phyloP scores from a whole-genome alignment of 305 asterid species.

The Stenogyne calaminthoides region DNA sequence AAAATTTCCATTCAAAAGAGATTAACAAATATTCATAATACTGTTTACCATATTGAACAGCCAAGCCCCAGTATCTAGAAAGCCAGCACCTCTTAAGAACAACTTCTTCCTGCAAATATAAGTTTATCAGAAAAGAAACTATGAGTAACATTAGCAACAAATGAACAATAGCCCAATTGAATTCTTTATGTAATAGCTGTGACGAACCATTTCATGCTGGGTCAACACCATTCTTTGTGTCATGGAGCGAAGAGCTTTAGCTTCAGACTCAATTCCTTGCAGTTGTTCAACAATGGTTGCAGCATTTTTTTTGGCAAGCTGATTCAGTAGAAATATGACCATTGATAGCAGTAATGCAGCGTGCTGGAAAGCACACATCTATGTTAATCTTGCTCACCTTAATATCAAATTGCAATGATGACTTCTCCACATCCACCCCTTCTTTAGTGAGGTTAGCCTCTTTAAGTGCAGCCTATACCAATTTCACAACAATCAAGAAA shows the following conservation, averaged over 20 bases:
- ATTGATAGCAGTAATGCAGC: conserved; percentile 22
- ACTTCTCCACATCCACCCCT: conserved; percentile 63
- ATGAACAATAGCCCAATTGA: not conserved
- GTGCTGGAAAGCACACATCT: conserved; percentile 29
- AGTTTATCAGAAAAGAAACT: conserved; percentile 32
- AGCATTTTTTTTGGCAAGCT: conserved; percentile 77
- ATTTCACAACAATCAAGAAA: conserved; percentile 19
- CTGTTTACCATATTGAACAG: conserved; percentile 73
- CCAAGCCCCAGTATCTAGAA: conserved; percentile 98
- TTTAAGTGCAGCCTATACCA: conserved; percentile 79
- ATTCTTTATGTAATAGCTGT: conserved; percentile 29
- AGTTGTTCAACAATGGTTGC: conserved; percentile 63
- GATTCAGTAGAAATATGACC: conserved; percentile 35
- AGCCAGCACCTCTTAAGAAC: conserved; percentile 99
- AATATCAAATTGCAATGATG: conserved; percentile 63
- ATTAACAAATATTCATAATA: conserved; percentile 21
- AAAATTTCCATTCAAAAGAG: conserved; percentile 19
- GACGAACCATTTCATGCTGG: conserved; percentile 84
- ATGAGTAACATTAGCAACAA: conserved; percentile 16
- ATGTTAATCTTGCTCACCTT: conserved; percentile 52
- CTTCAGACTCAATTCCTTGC: conserved; percentile 74
- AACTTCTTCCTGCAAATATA: conserved; percentile 83
- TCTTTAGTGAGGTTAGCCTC: conserved; percentile 80
- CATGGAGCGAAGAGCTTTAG: conserved; percentile 80
- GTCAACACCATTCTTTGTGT: conserved; percentile 96